A percentile compares a stretch with the other conserved stretches of the same genome.
phyloP scores from a whole-genome alignment of 441 rosid genomes.

The Manihot esculenta region DNA sequence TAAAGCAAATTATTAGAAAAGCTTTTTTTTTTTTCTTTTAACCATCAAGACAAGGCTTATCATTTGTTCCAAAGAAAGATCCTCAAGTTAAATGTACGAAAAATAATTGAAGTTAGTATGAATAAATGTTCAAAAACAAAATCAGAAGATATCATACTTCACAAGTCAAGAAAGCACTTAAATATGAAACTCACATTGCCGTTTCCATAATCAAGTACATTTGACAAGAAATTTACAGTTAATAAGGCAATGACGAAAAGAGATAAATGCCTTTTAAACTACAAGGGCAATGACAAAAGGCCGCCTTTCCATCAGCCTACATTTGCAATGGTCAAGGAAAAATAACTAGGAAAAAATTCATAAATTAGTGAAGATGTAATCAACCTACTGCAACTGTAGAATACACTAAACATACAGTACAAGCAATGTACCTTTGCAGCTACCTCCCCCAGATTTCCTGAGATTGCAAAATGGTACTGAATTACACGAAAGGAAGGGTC shows the following conservation, averaged over 20 bases:
- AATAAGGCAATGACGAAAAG: no score
- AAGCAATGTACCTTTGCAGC: conserved; percentile 81
- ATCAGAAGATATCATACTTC: conserved; percentile 3
- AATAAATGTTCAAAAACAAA: not conserved
- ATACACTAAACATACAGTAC: not conserved
- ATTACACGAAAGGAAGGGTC: conserved; percentile 96
- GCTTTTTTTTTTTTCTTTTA: conserved; percentile 9
- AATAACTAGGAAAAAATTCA: not conserved
- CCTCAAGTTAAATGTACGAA: not conserved
- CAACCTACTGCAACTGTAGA: not conserved
- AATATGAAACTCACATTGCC: not conserved
- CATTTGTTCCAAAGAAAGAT: not conserved
- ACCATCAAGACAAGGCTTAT: not conserved
- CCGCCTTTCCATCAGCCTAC: no score
- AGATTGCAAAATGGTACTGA: conserved; percentile 84
- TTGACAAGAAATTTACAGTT: not conserved
- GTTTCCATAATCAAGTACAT: not conserved
- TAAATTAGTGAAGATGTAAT: not conserved
- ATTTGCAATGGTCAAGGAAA: not conserved
- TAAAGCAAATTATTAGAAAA: conserved; percentile 4
- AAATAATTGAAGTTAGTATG: not conserved
- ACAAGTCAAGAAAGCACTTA: not conserved
- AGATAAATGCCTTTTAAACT: not conserved
- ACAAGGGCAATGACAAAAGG: not conserved
- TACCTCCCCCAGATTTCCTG: conserved; percentile 90